phyloP scores from a whole-genome alignment of 108 stramenopile genomes.

The Nannochloropsis oceanica region DNA sequence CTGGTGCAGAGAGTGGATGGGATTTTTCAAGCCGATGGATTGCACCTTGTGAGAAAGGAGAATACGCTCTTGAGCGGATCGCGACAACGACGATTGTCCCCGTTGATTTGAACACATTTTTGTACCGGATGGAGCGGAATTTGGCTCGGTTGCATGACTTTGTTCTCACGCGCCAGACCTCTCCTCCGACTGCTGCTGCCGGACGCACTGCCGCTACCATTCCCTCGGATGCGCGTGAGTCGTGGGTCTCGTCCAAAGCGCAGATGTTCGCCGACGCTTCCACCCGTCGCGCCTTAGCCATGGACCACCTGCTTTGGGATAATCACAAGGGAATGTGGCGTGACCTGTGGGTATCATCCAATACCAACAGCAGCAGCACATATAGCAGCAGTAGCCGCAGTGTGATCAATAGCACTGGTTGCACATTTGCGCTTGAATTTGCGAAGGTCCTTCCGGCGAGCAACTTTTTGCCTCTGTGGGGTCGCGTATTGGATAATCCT shows the following conservation, averaged over 20 bases:
- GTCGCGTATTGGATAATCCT: not conserved
- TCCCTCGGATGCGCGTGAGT: not conserved
- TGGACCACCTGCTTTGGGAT: constrained; percentile 30
- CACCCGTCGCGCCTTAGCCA: constrained; percentile 12
- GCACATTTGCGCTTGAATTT: not conserved
- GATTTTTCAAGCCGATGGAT: constrained; percentile 46
- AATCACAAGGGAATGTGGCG: constrained; percentile 3
- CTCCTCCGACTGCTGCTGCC: not conserved
- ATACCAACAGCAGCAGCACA: not conserved
- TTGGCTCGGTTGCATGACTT: not conserved
- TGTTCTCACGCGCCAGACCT: not conserved
- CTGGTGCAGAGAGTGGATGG: constrained; percentile 43
- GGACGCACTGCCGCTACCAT: too few relatives aligned
- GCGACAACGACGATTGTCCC: constrained; percentile 27
- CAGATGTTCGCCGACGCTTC: not conserved
- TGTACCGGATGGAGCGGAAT: constrained; percentile 14
- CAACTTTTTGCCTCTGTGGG: not conserved
- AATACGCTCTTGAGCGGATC: not conserved
- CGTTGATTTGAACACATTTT: constrained; percentile 35
- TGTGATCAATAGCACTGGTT: too few relatives aligned
- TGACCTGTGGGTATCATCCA: not conserved
- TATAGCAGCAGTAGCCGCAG: not conserved
- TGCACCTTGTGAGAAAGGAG: not conserved
- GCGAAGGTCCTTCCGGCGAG: not conserved
- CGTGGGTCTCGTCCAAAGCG: not conserved